Base-by-base conservation (phyloP, 1,139 yeast species). In the Taphrina wiesneri region DNA sequence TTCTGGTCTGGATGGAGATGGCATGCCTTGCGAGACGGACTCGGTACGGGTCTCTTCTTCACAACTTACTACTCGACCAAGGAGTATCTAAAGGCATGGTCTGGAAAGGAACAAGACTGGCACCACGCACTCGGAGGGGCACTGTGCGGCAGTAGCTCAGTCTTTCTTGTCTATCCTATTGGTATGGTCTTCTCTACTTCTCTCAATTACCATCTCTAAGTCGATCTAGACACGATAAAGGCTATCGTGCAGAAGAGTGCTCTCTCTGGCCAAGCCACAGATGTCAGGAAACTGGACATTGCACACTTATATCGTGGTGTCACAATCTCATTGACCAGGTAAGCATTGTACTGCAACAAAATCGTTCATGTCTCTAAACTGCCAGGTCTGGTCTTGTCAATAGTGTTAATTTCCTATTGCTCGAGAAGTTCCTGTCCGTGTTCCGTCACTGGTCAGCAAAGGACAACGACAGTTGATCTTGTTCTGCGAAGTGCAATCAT, bases 101-200 rank as follows among this genome's bases (percentile, higher is more conserved):
- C 57, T n/a, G 57, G 49, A 11, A 53, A 39, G 5, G 68, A 69
- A 7, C 67, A 70, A 19, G 68, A 72, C 9, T 47, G 67, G 41
- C 67, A 65, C 23, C 78, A 83, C 30, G 82, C 86, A 3, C 65
- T 86, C 1, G 89, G 95, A 0, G 96, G 96, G n/a, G 96, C 91
- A 0, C 70, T 86, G 43, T 85, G 95, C 1, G 96, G 96, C 0
- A 47, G 57, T 13, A 76, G 86, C 19, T 82, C 90, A 61, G 89
- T 96, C 95, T 76, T 84, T 1, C 74, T 85, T 1, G 85, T 89
- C 1, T 90, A 87, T 77, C 96, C 96, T 0, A 75, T 90, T 2
- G 96, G 90, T 74, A 89, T 96, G 0, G 80, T 86, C 68, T 90
- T 90, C 74, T 36, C 68, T 90, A 90, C 74, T 36, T 45, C 13